These are phyloP conservation scores for Leccinum rimulosum DNA, from an alignment of 768 basidiomycete species.

Conservation along the genomic window DNA sequence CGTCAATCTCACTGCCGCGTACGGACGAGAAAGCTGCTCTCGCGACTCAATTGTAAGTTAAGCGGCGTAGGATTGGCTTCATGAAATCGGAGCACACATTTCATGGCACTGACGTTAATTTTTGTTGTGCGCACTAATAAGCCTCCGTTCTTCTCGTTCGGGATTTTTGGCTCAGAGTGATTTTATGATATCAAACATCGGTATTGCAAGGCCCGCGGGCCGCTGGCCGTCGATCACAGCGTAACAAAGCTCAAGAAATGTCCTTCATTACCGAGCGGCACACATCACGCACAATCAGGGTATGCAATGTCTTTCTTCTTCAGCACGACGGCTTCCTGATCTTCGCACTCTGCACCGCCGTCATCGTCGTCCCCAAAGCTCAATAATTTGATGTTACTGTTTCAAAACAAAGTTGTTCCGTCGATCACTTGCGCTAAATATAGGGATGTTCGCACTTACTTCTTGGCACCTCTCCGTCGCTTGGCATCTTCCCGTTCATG, in stretches of 20 bases:
- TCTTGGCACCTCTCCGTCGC: conserved; percentile 77
- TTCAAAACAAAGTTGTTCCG: neutral
- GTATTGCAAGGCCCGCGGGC: conserved; percentile 7
- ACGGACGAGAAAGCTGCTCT: neutral
- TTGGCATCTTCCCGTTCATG: conserved; percentile 75
- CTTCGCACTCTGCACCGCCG: conserved; percentile 57
- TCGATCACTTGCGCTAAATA: neutral
- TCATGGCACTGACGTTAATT: neutral
- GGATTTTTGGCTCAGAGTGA: neutral
- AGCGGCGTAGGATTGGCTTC: no score
- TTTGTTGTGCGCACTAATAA: neutral
- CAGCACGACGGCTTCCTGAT: conserved; percentile 48
- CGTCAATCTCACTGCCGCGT: neutral
- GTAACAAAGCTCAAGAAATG: conserved; percentile 3
- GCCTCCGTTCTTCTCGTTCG: neutral
- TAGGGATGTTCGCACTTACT: conserved; percentile 47
- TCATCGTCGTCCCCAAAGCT: conserved; percentile 84
- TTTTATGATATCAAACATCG: conserved; percentile 5
- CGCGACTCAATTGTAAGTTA: no score
- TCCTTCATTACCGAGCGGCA: neutral
- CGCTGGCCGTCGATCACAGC: conserved; percentile 23
- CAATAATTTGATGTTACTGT: conserved; percentile 82
- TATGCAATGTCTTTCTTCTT: conserved; percentile 77
- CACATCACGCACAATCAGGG: conserved; percentile 59
- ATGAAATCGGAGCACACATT: conserved; percentile 15